Evolutionary conservation across 2,329 filamentous ascomycete species (phyloP), one percentile per base, ranked within the genome.

Genomic region (Microcyclosporella mali): DNA sequence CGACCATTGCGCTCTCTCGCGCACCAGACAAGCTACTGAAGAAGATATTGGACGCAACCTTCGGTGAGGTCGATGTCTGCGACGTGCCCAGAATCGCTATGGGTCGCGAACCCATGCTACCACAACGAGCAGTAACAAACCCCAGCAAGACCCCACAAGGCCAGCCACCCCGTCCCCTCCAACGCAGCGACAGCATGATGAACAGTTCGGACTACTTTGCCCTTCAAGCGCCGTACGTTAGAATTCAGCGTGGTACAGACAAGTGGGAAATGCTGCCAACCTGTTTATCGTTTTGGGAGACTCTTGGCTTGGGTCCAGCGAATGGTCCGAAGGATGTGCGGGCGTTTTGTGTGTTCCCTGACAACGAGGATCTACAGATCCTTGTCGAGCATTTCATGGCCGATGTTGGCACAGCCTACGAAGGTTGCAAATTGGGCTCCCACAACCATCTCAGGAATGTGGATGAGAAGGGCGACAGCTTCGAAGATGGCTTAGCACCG

Each of bases 241-340:
- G 86, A 51, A 70, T 94, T 9, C 81, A 82, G 37, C 75, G 86
- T 40, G 77, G 80, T 15, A 83, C 88, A 30, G 73, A 74, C 1
- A 77, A 76, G 36, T 75, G 88, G 43, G 86, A 88, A 9, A 71
- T 94, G 30, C 70, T 90, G 16, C 84, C 87, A 2, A 78, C 85
- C 1, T 83, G 85, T 0, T 69, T 90, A 15, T 69, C 75, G 1
- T 94, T 92, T 57, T 94, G 87, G 88, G 86, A 92, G 58, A 81
- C 82, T 35, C 68, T 94, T 14, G 84, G 85, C 0, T 71, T 94
- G 1, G 79, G 79, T 1, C 87, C 87, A 3, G 78, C 78, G 7
- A 78, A 78, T 45, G 84, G 85, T 0, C 58, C 71, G 6, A 94
- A 94, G 61, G 78, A 90, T 47, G 68, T 92, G 21, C 73, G 75